Conservation (phyloP, 2,329 filamentous ascomycete genomes). For the Spiromastix sp. region DNA sequence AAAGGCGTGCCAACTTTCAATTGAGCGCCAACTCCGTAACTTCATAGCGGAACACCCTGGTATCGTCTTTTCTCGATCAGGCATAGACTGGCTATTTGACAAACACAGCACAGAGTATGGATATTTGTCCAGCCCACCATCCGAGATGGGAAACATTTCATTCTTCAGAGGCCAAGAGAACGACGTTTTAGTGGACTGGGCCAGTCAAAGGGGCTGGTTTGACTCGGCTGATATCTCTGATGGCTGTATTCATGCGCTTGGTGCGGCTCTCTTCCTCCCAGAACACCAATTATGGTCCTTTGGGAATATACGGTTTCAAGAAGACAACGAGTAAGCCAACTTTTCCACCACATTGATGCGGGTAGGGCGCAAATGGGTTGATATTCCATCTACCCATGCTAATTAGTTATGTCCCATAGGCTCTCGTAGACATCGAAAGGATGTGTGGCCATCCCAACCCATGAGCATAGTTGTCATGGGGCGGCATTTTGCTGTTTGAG, state of each 20-base stretch:
- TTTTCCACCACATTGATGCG: too few species aligned
- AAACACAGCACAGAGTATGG: neutral
- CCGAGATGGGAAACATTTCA: neutral
- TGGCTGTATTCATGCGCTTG: neutral
- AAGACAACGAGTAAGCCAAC: too few species aligned
- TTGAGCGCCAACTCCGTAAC: too few species aligned
- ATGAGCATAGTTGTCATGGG: too few species aligned
- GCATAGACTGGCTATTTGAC: neutral
- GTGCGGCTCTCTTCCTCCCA: neutral
- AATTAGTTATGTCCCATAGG: too few species aligned
- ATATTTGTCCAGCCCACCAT: neutral
- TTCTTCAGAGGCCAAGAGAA: neutral
- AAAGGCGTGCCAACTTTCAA: too few species aligned
- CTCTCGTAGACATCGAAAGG: too few species aligned
- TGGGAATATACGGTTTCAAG: too few species aligned
- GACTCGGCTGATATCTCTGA: neutral
- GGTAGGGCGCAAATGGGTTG: too few species aligned
- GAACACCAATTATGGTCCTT: neutral
- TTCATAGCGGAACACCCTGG: neutral
- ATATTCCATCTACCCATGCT: too few species aligned
- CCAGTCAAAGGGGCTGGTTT: neutral
- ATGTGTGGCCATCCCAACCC: too few species aligned
- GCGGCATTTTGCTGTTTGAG: too few species aligned
- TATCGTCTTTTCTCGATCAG: neutral
- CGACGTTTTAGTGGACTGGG: neutral